Evolutionary conservation across 306 rosid species (phyloP), one percentile per base, ranked within the genome.

Genomic region (Vicia faba): DNA sequence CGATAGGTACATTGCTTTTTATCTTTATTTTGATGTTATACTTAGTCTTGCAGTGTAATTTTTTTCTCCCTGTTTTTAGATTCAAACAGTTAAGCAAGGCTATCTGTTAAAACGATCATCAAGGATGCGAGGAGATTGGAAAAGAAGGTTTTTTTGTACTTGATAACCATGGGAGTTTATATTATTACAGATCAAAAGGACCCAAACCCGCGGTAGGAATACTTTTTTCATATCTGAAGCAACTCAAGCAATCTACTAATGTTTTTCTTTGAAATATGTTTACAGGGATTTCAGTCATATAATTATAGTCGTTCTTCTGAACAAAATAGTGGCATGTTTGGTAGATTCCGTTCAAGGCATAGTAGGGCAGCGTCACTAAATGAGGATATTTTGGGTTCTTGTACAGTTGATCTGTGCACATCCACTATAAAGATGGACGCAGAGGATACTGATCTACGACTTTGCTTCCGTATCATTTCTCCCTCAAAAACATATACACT

Each of bases 381-480:
- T 80, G 97, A 93, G 50, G 92, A 93, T 50, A 66, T 76, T 84
- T 86, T 90, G 72, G 85, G 85, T 66, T 88, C 81, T 76, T 82
- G 74, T 77, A 68, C 87, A 31, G 76, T 93, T 82, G 91, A 90
- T 83, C 82, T 93, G 51, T 72, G 85, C 60, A 93, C 97, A 36
- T 93, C 99, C 46, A 84, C 87, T 33, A 90, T 93, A 77, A 93
- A 93, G 85, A 83, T 90, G 85, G 99, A 93, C 68, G 96, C 92
- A 23, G 99, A 90, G 65, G 95, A 93, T 80, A 80, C 87, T 68
- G 99, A 93, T 81, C 81, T 93, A 64, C 85, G 97, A 60, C 96
- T 93, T 76, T 93, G 99, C 88, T 93, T 93, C 88, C 88, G 99
- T 58, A 84, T 93, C 77, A 90, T 93, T 77, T 93, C 99, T 65